Evolutionary conservation across 371 early-diverging fungal genomes (phyloP).

Genomic region (Rhizoclosmatium hyalinum): DNA sequence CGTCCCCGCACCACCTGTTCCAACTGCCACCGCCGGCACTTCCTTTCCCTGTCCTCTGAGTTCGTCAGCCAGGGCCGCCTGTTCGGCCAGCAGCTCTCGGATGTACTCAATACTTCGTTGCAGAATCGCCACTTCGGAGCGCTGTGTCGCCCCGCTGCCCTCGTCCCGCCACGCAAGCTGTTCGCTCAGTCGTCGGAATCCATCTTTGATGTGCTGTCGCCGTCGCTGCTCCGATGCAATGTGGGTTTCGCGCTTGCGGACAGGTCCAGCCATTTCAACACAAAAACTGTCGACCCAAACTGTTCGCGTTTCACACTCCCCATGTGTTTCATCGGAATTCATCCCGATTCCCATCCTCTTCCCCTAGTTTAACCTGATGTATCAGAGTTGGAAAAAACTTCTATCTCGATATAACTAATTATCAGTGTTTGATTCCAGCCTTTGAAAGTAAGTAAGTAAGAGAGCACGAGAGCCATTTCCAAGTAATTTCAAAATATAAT

Average conservation of each 20-base stretch:
- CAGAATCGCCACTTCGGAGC: slow-evolving; percentile 37
- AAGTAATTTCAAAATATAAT: too few relatives aligned
- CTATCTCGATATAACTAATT: too few relatives aligned
- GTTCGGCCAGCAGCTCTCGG: slow-evolving; percentile 30
- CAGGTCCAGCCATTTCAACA: slow-evolving; percentile 13
- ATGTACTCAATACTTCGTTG: slow-evolving; percentile 42
- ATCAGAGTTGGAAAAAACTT: too few relatives aligned
- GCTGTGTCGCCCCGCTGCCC: slow-evolving; percentile 12
- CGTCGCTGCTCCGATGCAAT: slow-evolving; percentile 91
- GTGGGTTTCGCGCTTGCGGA: slow-evolving; percentile 68
- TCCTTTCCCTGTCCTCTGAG: slow-evolving; percentile 21
- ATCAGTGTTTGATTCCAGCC: too few relatives aligned
- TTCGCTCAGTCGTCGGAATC: slow-evolving; percentile 81
- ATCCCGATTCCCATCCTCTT: too few relatives aligned
- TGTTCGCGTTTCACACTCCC: too few relatives aligned
- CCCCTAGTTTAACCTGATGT: too few relatives aligned
- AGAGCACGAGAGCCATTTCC: too few relatives aligned
- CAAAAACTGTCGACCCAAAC: not conserved
- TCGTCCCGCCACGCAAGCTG: slow-evolving; percentile 19
- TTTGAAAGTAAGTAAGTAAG: too few relatives aligned
- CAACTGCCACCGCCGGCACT: not conserved
- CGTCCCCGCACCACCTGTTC: too few relatives aligned
- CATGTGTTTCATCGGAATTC: too few relatives aligned
- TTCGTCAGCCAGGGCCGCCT: slow-evolving; percentile 28
- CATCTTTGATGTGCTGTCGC: slow-evolving; percentile 82